phyloP scores from a whole-genome alignment of 371 early-diverging fungal genomes.

The Funneliformis caledonium region DNA sequence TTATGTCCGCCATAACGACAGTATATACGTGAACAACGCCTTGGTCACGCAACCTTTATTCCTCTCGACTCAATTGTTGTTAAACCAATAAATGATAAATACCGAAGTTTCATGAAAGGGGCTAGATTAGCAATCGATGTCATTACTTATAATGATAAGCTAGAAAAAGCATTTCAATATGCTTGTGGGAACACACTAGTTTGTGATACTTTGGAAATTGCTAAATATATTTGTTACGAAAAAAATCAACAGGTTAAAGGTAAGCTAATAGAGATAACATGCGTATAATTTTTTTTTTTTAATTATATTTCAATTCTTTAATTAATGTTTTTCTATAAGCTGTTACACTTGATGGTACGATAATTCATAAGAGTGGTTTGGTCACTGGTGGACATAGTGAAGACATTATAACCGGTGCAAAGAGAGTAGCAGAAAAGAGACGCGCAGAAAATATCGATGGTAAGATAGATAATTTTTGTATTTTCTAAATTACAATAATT shows the following conservation, averaged over 20 bases:
- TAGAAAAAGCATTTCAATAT: slow-evolving; percentile 83
- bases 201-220: slow-evolving; percentile 85
- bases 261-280: slow-evolving; percentile 35
- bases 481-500: background rate
- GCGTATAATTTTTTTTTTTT: background rate
- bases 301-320: slow-evolving; percentile 2
- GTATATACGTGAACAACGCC: slow-evolving; percentile 92
- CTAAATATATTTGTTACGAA: slow-evolving; percentile 86
- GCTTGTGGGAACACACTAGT: slow-evolving; percentile 89
- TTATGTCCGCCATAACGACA: slow-evolving; percentile 32
- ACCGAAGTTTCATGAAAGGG: slow-evolving; percentile 74
- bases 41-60: slow-evolving; percentile 93
- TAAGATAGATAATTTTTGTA: background rate
- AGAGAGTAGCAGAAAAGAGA: slow-evolving; percentile 89
- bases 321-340: slow-evolving; percentile 49
- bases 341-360: slow-evolving; percentile 91
- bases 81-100: slow-evolving; percentile 79
- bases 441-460: slow-evolving; percentile 60
- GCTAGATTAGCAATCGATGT: slow-evolving; percentile 89
- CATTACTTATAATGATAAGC: slow-evolving; percentile 78
- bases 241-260: slow-evolving; percentile 82
- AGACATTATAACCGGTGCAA: slow-evolving; percentile 50
- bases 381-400: slow-evolving; percentile 87
- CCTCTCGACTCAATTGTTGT: slow-evolving; percentile 84
- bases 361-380: slow-evolving; percentile 94